Conservation (phyloP, 2,329 filamentous ascomycete species). For the Fusarium buxicola region DNA sequence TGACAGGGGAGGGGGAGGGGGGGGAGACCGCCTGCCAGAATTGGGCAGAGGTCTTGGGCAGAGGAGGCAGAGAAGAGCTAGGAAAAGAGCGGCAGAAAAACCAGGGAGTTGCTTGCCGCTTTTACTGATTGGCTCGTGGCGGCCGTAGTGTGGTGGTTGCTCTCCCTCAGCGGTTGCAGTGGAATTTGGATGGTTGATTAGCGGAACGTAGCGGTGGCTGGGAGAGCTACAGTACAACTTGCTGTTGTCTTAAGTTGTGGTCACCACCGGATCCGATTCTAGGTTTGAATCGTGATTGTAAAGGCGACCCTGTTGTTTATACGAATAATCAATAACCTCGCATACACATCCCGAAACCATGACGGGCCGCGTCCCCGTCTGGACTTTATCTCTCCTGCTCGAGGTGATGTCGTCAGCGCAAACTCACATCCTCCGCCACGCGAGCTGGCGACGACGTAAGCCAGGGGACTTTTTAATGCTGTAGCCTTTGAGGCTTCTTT, state of each 20-base stretch:
- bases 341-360: conserved; percentile 12
- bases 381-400: conserved; percentile 32
- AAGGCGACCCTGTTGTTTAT: neutral
- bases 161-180: conserved; percentile 35
- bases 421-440: conserved; percentile 38
- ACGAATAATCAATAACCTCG: neutral
- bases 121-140: conserved; percentile 52
- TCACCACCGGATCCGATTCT: neutral
- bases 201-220: conserved; percentile 33
- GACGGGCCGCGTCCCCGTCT: conserved; percentile 27
- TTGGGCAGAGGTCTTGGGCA: conserved; percentile 31
- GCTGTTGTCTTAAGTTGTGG: neutral
- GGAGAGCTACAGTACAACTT: neutral
- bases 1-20: too few relatives aligned
- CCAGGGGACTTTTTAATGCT: conserved; percentile 41
- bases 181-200: conserved; percentile 21
- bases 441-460: conserved; percentile 40
- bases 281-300: neutral
- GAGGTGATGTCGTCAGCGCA: conserved; percentile 45
- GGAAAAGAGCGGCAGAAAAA: conserved; percentile 37
- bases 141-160: conserved; percentile 47
- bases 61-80: conserved; percentile 37
- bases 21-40: conserved; percentile 46
- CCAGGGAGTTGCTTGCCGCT: conserved; percentile 47
- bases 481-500: conserved; percentile 45